These are phyloP conservation scores for Tetrastigma voinierianum DNA, from an alignment of 164 flowering plant species.

Conservation along the genomic window DNA sequence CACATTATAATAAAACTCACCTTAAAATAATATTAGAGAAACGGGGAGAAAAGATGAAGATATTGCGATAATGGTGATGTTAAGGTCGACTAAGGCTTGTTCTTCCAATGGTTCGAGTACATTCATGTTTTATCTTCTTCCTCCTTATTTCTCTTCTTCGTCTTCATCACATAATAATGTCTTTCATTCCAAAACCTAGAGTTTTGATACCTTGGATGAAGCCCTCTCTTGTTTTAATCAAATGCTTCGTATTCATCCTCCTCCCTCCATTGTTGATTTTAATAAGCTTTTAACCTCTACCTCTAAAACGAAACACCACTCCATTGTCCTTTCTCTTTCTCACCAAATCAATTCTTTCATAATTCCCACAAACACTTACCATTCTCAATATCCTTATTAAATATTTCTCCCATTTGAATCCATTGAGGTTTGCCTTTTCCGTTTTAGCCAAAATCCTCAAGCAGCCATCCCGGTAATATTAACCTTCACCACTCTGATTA, in stretches of 20 bases:
- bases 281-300: not conserved
- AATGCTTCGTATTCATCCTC: constrained; percentile 9
- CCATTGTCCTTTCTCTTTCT: not conserved
- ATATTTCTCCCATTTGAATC: constrained; percentile 9
- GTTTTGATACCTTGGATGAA: not conserved
- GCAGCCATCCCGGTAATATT: not conserved
- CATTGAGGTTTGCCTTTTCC: constrained; percentile 6
- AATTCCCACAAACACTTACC: constrained; percentile 1
- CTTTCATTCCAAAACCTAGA: too few species aligned
- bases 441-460: not conserved
- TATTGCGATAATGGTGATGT: too few species aligned
- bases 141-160: too few species aligned
- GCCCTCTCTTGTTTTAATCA: constrained; percentile 2
- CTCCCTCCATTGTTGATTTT: constrained; percentile 6
- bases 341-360: not conserved
- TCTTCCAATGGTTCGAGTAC: too few species aligned
- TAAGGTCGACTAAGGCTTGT: too few species aligned
- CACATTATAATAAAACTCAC: too few species aligned
- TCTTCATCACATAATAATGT: too few species aligned
- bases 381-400: constrained; percentile 1
- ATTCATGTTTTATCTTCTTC: too few species aligned
- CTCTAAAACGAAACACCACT: constrained; percentile 11
- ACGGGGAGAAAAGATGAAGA: too few species aligned
- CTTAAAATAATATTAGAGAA: too few species aligned
- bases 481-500: not conserved